Percentiles rank a stretch among this genome's conserved stretches.
Conservation (phyloP, 1,139 yeast species). For the Saccharomycopsis hybrid region DNA sequence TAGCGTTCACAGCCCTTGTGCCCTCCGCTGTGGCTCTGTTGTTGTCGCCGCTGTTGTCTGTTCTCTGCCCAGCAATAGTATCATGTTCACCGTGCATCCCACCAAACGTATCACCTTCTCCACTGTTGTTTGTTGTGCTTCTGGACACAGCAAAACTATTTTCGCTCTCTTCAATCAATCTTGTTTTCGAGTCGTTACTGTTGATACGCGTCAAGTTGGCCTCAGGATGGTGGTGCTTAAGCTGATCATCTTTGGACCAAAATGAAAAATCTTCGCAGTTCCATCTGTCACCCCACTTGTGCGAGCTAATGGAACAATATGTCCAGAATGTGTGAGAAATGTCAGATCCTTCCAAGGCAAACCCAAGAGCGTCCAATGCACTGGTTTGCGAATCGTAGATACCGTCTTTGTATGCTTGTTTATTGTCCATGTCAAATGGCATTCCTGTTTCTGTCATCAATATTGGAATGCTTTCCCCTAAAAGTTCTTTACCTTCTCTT, state of each 20-base stretch:
- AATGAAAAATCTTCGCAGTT: conserved; percentile 89
- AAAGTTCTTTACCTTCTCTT: conserved; percentile 48
- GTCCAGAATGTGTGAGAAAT: conserved; percentile 83
- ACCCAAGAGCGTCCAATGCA: conserved; percentile 77
- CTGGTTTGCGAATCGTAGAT: conserved; percentile 65
- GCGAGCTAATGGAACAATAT: conserved; percentile 65
- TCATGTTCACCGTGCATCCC: no score
- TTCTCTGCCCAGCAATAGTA: not conserved
- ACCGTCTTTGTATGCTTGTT: conserved; percentile 57
- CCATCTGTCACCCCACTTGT: conserved; percentile 86
- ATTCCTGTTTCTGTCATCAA: conserved; percentile 93
- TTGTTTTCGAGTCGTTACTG: not conserved
- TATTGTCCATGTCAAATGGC: conserved; percentile 91
- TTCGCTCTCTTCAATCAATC: not conserved
- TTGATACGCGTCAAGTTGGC: not conserved
- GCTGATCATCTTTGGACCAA: conserved; percentile 64
- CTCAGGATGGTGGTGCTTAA: not conserved
- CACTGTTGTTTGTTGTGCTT: not conserved
- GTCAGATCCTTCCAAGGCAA: conserved; percentile 67
- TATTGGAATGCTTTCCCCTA: conserved; percentile 60
- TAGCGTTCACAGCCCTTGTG: conserved; percentile 62
- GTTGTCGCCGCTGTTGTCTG: not conserved
- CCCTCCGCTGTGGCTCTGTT: conserved; percentile 44
- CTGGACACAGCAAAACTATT: not conserved
- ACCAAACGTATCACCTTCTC: no score